Conservation (phyloP, 164 flowering plant species). For the Chimonanthus salicifolius region DNA sequence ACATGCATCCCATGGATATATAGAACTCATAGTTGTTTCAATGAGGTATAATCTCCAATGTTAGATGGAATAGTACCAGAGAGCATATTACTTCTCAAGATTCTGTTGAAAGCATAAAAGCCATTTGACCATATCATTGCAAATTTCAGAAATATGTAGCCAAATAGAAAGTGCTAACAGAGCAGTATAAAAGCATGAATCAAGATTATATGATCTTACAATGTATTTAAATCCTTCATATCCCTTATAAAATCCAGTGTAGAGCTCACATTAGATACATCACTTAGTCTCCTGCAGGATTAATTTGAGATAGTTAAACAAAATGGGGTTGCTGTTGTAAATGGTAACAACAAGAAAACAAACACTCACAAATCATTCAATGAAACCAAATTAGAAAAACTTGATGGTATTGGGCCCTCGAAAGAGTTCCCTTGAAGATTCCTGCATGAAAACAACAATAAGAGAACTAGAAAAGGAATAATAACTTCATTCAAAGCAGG, state of each 20-base stretch:
- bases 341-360: background rate
- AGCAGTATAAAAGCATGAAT: background rate
- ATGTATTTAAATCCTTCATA: slow-evolving; percentile 38
- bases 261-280: slow-evolving; percentile 53
- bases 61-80: slow-evolving; percentile 50
- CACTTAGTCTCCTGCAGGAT: slow-evolving; percentile 50
- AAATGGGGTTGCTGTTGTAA: too few relatives aligned
- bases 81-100: slow-evolving; percentile 51
- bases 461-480: too few relatives aligned
- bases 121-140: too few relatives aligned
- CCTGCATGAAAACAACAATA: slow-evolving; percentile 24
- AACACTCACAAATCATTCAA: slow-evolving; percentile 57
- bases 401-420: slow-evolving; percentile 63
- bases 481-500: too few relatives aligned
- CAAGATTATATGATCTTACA: slow-evolving; percentile 35
- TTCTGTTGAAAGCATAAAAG: slow-evolving; percentile 26
- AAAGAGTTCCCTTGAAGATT: slow-evolving; percentile 72
- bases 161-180: background rate
- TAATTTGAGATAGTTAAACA: background rate
- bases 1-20: background rate
- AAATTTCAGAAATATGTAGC: background rate
- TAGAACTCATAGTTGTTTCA: slow-evolving; percentile 47
- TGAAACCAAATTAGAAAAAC: slow-evolving; percentile 45
- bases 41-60: slow-evolving; percentile 34
- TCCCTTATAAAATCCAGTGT: slow-evolving; percentile 42